These are phyloP conservation scores for Dentiscutata heterogama DNA, from an alignment of 371 early-diverging fungal genomes.

Conservation along the genomic window DNA sequence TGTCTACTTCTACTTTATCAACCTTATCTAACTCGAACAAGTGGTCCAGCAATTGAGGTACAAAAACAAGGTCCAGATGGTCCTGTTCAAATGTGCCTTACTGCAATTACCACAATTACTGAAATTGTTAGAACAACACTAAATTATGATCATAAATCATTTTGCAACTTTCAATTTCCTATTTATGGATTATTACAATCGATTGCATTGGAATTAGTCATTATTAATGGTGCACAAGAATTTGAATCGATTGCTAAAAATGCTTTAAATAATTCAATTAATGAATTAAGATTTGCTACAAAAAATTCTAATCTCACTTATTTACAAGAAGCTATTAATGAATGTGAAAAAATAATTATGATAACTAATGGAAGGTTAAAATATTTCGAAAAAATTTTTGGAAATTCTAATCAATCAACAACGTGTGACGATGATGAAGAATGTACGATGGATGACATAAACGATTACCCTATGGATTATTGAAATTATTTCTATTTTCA, in stretches of 20 bases:
- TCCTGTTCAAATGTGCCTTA: conserved; percentile 42
- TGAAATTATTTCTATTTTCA: too few species aligned
- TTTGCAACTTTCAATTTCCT: conserved; percentile 20
- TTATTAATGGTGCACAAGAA: conserved; percentile 33
- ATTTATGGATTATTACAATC: conserved; percentile 38
- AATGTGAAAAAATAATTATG: conserved; percentile 21
- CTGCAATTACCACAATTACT: conserved; percentile 27
- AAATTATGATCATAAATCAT: conserved; percentile 28
- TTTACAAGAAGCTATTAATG: conserved; percentile 11
- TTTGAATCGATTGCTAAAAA: conserved; percentile 35
- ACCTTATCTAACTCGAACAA: conserved; percentile 33
- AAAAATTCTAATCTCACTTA: neutral
- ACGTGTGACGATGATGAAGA: too few species aligned
- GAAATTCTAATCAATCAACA: too few species aligned
- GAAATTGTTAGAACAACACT: conserved; percentile 34
- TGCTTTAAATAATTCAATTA: conserved; percentile 35
- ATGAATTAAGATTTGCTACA: conserved; percentile 13
- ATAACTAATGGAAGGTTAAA: conserved; percentile 8
- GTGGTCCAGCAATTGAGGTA: conserved; percentile 6
- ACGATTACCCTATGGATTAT: too few species aligned
- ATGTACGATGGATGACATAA: too few species aligned
- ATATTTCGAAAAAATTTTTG: too few species aligned
- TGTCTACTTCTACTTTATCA: conserved; percentile 43
- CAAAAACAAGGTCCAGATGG: neutral
- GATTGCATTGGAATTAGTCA: conserved; percentile 20